A percentile compares a stretch with the other conserved stretches of the same genome.
Conservation (phyloP, 805 yeast species). For the Metschnikowia corniflorae region DNA sequence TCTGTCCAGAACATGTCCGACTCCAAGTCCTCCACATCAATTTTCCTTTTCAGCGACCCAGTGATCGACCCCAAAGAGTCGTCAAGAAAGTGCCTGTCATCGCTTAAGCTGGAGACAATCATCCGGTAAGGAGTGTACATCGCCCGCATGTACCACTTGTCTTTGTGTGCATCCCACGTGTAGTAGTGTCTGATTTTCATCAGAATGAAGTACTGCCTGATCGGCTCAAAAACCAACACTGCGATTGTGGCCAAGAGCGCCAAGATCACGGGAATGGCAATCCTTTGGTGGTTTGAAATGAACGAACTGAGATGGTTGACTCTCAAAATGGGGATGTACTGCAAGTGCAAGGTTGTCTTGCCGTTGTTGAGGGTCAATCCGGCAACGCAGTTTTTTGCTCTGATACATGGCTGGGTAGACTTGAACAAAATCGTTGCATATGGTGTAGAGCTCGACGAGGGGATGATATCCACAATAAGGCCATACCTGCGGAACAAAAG, state of each 20-base stretch:
- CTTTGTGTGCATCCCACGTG: constrained; percentile 46
- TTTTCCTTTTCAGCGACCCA: constrained; percentile 11
- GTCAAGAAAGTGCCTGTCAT: constrained; percentile 36
- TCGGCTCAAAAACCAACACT: constrained; percentile 87
- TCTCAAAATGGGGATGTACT: constrained; percentile 56
- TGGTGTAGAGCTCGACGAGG: constrained; percentile 45
- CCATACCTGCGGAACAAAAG: constrained; percentile 86
- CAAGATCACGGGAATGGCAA: constrained; percentile 73
- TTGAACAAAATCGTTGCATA: constrained; percentile 56
- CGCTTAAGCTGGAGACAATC: constrained; percentile 25
- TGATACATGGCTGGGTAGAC: constrained; percentile 61
- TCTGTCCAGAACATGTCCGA: constrained; percentile 61
- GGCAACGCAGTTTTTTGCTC: constrained; percentile 88
- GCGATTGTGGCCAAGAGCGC: constrained; percentile 81
- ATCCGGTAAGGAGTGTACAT: constrained; percentile 27
- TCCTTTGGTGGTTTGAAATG: constrained; percentile 71
- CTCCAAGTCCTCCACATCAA: constrained; percentile 19
- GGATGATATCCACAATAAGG: constrained; percentile 66
- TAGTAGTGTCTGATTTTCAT: constrained; percentile 64
- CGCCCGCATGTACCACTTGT: constrained; percentile 27
- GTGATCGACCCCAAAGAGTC: constrained; percentile 19
- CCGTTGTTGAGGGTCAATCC: constrained; percentile 60
- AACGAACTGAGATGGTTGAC: constrained; percentile 54
- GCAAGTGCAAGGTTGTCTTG: constrained; percentile 63
- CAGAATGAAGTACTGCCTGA: constrained; percentile 74